phyloP scores from a whole-genome alignment of 2,329 filamentous ascomycete species.

The Colletotrichum sojae region DNA sequence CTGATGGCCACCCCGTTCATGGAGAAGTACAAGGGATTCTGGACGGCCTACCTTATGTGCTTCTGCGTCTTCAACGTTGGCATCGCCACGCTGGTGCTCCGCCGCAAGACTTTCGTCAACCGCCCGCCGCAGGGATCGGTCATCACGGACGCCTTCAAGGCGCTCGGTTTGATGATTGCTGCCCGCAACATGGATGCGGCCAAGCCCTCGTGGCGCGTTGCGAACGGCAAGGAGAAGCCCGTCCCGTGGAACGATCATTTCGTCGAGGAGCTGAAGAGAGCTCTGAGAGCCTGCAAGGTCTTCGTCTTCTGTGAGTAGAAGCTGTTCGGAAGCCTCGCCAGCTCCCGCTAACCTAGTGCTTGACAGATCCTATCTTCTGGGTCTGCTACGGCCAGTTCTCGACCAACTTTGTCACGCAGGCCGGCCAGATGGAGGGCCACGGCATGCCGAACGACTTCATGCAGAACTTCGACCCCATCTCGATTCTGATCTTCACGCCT shows the following conservation, averaged over 20 bases:
- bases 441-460: slow-evolving; percentile 80
- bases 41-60: slow-evolving; percentile 71
- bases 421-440: slow-evolving; percentile 69
- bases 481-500: slow-evolving; percentile 75
- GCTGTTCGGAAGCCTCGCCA: neutral
- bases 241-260: slow-evolving; percentile 79
- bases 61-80: slow-evolving; percentile 72
- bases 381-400: slow-evolving; percentile 78
- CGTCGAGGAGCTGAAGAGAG: slow-evolving; percentile 79
- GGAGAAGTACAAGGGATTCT: slow-evolving; percentile 78
- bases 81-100: slow-evolving; percentile 53
- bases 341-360: neutral
- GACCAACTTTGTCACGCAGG: slow-evolving; percentile 76
- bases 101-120: slow-evolving; percentile 63
- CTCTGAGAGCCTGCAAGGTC: slow-evolving; percentile 77
- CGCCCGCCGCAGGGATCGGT: slow-evolving; percentile 72
- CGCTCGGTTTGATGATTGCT: slow-evolving; percentile 56
- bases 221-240: slow-evolving; percentile 57
- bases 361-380: slow-evolving; percentile 74
- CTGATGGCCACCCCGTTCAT: slow-evolving; percentile 77
- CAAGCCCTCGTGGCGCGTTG: slow-evolving; percentile 76
- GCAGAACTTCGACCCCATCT: slow-evolving; percentile 77
- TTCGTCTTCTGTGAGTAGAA: slow-evolving; percentile 69
- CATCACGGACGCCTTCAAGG: slow-evolving; percentile 74
- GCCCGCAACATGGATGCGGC: slow-evolving; percentile 68